Conservation (phyloP, 2,329 filamentous ascomycete genomes). For the Sclerotiophoma versabilis region DNA sequence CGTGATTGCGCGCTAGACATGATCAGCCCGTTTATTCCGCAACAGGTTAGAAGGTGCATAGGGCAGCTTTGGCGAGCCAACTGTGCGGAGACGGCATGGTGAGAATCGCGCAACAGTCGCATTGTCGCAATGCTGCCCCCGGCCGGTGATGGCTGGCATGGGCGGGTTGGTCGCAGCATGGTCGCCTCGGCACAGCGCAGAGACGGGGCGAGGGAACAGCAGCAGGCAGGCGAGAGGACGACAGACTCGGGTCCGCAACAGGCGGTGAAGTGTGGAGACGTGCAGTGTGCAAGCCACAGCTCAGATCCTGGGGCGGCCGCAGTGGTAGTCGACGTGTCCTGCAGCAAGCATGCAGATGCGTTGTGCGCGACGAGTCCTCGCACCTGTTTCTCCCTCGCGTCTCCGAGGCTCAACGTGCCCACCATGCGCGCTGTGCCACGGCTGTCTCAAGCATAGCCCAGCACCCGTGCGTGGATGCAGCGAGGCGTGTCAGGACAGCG, state of each 20-base stretch:
- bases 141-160: not conserved
- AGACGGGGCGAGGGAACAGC: not conserved
- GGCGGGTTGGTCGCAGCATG: not conserved
- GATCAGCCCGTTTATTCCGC: conserved; percentile 28
- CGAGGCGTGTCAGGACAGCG: conserved; percentile 12
- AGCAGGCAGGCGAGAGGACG: not conserved
- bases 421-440: conserved; percentile 26
- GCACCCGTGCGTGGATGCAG: conserved; percentile 8
- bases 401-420: not conserved
- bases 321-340: conserved; percentile 26
- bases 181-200: not conserved
- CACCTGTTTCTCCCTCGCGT: conserved; percentile 3
- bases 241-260: conserved; percentile 14
- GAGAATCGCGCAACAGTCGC: conserved; percentile 27
- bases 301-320: conserved; percentile 17
- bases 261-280: conserved; percentile 27
- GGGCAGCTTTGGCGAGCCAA: conserved; percentile 30
- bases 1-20: conserved; percentile 41
- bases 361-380: conserved; percentile 25
- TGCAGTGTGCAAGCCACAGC: conserved; percentile 22
- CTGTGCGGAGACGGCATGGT: conserved; percentile 32
- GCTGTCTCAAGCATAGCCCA: conserved; percentile 10
- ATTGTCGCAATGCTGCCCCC: conserved; percentile 8
- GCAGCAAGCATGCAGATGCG: conserved; percentile 17
- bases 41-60: conserved; percentile 18